Evolutionary conservation across 345 rosid species (phyloP).

Genomic region (Mercurialis annua): DNA sequence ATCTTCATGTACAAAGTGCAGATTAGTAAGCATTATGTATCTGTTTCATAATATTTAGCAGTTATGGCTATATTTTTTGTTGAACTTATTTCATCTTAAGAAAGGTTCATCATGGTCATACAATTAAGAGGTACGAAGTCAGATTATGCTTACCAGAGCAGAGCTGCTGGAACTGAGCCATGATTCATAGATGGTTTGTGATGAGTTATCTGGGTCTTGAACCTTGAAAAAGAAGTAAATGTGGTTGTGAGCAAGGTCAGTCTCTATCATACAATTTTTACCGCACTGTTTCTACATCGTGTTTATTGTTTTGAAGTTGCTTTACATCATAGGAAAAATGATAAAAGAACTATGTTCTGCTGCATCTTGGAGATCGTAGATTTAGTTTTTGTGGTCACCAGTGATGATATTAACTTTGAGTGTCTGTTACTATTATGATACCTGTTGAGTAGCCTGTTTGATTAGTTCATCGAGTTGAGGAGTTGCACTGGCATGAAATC

Average conservation of each 20-base stretch:
- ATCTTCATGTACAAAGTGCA: slow-evolving; percentile 35
- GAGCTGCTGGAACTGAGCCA: slow-evolving; percentile 49
- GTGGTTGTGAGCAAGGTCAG: background rate
- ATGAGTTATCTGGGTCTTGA: slow-evolving; percentile 69
- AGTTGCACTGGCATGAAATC: slow-evolving; percentile 63
- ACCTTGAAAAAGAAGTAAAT: slow-evolving; percentile 37
- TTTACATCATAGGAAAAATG: background rate
- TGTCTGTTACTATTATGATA: slow-evolving; percentile 19
- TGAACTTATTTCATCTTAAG: background rate
- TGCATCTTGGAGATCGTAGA: background rate
- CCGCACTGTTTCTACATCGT: background rate
- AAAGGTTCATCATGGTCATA: slow-evolving; percentile 1
- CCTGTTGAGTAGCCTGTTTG: slow-evolving; percentile 59
- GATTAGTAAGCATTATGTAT: background rate
- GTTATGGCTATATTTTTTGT: background rate
- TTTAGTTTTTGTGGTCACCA: background rate
- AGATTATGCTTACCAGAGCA: slow-evolving; percentile 41
- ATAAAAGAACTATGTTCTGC: background rate
- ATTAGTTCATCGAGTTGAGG: slow-evolving; percentile 79
- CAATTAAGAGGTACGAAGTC: slow-evolving; percentile 1
- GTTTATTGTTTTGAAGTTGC: background rate
- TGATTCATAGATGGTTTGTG: slow-evolving; percentile 59
- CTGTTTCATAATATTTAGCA: background rate
- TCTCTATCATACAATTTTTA: background rate
- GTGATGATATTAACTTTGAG: background rate